These are phyloP conservation scores for Fusarium cyanostomum DNA, from an alignment of 2,329 filamentous ascomycete genomes.

Conservation along the genomic window DNA sequence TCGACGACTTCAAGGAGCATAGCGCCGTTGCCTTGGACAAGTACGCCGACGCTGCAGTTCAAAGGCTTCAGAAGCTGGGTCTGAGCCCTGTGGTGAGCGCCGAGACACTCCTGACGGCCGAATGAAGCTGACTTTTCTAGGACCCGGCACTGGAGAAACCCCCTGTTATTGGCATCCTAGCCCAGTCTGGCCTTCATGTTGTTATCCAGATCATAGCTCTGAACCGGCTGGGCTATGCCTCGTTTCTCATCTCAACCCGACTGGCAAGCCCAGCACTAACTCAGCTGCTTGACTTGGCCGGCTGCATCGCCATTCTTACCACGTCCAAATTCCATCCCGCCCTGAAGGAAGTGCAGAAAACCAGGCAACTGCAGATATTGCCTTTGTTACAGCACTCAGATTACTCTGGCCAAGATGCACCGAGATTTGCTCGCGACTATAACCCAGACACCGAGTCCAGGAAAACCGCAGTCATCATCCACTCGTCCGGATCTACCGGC, in stretches of 20 bases:
- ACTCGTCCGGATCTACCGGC: constrained; percentile 64
- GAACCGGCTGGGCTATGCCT: constrained; percentile 32
- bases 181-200: constrained; percentile 31
- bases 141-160: constrained; percentile 20
- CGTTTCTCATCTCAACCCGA: constrained; percentile 37
- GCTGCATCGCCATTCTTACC: constrained; percentile 25
- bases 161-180: constrained; percentile 35
- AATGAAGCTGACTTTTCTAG: constrained; percentile 6
- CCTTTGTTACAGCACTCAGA: constrained; percentile 18
- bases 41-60: constrained; percentile 37
- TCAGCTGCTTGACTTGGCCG: constrained; percentile 20
- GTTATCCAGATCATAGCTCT: constrained; percentile 36
- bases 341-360: constrained; percentile 22
- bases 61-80: constrained; percentile 19
- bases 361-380: constrained; percentile 18
- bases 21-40: constrained; percentile 31
- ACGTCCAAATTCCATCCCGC: constrained; percentile 32
- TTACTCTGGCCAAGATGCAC: constrained; percentile 13
- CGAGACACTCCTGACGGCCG: rapidly evolving
- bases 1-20: constrained; percentile 35
- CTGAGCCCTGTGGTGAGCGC: constrained; percentile 28
- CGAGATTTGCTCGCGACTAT: constrained; percentile 27
- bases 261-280: constrained; percentile 32
- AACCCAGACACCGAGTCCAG: constrained; percentile 24
- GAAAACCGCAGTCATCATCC: constrained; percentile 40